phyloP scores from a whole-genome alignment of 345 rosid species.

The Ceriops zippeliana region DNA sequence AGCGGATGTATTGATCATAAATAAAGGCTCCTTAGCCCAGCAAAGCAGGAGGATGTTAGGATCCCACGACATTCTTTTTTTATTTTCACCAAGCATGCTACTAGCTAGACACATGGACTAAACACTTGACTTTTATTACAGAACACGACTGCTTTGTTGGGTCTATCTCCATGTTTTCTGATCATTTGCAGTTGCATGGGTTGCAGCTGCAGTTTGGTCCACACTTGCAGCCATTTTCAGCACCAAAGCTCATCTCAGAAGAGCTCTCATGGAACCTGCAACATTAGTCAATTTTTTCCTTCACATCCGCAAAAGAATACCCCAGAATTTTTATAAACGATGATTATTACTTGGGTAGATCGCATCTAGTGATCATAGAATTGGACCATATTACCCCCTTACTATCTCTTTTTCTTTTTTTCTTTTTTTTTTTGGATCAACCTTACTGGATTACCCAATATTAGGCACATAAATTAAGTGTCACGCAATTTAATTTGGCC shows the following conservation, averaged over 20 bases:
- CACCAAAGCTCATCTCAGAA: conserved; percentile 31
- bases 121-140: background rate
- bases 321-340: too few species aligned
- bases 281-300: background rate
- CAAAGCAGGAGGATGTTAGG: background rate
- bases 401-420: too few species aligned
- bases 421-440: too few species aligned
- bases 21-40: background rate
- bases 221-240: conserved; percentile 61
- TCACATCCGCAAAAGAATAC: background rate
- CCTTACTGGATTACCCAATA: too few species aligned
- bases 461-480: too few species aligned
- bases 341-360: too few species aligned
- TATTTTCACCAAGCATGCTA: too few species aligned
- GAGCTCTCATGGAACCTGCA: conserved; percentile 33
- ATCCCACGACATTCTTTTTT: background rate
- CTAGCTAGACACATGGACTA: background rate
- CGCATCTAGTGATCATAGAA: too few species aligned
- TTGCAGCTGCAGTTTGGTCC: conserved; percentile 69
- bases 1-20: too few species aligned
- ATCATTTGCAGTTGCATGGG: conserved; percentile 40
- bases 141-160: background rate
- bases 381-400: too few species aligned
- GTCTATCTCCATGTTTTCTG: conserved; percentile 6
- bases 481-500: too few species aligned